Percentiles rank a stretch among this genome's conserved stretches.
These are phyloP conservation scores for Lichtheimia hyalospora DNA, from an alignment of 371 early-diverging fungal species.

Conservation along the genomic window DNA sequence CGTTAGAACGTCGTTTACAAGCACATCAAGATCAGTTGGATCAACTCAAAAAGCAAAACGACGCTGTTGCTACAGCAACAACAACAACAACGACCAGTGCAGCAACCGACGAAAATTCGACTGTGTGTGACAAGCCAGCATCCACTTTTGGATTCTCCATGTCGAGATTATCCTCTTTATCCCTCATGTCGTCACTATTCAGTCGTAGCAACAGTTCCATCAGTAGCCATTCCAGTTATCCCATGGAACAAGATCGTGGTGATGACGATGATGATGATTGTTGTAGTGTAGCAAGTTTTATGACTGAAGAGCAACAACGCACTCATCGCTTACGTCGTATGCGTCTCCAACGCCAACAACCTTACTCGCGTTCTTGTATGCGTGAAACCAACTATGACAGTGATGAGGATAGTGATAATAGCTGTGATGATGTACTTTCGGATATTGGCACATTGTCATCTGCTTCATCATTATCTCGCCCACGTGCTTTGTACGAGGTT, in stretches of 20 bases:
- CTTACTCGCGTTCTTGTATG: background rate
- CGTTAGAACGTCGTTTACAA: slow-evolving; percentile 35
- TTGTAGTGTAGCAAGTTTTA: slow-evolving; percentile 6
- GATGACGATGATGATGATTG: slow-evolving; percentile 13
- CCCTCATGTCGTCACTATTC: slow-evolving; percentile 33
- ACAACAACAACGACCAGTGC: background rate
- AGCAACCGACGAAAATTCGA: slow-evolving; percentile 3
- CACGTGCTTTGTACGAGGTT: slow-evolving; percentile 10
- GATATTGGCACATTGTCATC: slow-evolving; percentile 9
- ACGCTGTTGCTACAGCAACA: background rate
- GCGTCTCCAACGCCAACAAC: slow-evolving; percentile 18
- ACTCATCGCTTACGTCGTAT: slow-evolving; percentile 14
- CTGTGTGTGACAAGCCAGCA: background rate
- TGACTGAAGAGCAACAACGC: background rate
- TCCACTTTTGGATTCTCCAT: slow-evolving; percentile 24
- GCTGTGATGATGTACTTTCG: slow-evolving; percentile 3
- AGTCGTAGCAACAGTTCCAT: slow-evolving; percentile 19
- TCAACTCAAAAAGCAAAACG: slow-evolving; percentile 5
- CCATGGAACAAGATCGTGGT: background rate
- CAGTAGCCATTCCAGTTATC: background rate
- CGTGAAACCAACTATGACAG: background rate
- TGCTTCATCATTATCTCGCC: slow-evolving; percentile 6
- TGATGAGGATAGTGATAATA: background rate
- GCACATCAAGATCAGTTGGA: slow-evolving; percentile 14
- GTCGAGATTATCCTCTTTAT: slow-evolving; percentile 33